A percentile compares a stretch with the other conserved stretches of the same genome.
These are phyloP conservation scores for Petunia hybrid DNA, from an alignment of 305 asterid genomes.

Conservation along the genomic window DNA sequence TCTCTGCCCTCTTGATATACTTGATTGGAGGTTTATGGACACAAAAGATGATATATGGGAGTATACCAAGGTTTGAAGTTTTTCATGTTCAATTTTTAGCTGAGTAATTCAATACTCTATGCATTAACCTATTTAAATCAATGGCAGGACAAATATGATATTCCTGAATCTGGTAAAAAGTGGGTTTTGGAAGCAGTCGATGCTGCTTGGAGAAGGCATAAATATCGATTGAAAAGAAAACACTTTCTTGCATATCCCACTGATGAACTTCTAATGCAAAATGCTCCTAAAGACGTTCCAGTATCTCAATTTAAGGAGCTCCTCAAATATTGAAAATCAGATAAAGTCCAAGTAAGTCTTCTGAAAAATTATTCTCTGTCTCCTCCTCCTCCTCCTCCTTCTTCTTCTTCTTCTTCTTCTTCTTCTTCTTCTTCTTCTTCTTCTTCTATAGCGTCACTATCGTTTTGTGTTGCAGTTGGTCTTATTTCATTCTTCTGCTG, in stretches of 20 bases:
- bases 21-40: background rate
- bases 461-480: too few species aligned
- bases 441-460: too few species aligned
- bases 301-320: background rate
- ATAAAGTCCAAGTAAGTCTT: background rate
- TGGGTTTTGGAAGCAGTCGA: background rate
- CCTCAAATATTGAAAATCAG: background rate
- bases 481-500: too few species aligned
- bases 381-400: too few species aligned
- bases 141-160: background rate
- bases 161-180: background rate
- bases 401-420: too few species aligned
- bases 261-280: background rate
- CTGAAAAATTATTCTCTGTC: too few species aligned
- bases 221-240: background rate
- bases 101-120: background rate
- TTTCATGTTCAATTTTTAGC: background rate
- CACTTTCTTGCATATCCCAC: background rate
- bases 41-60: background rate
- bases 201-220: background rate
- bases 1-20: background rate
- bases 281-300: background rate
- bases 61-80: background rate
- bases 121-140: too few species aligned
- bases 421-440: too few species aligned